Conservation (phyloP, 768 basidiomycete species). For the Kwoniella shandongensis region DNA sequence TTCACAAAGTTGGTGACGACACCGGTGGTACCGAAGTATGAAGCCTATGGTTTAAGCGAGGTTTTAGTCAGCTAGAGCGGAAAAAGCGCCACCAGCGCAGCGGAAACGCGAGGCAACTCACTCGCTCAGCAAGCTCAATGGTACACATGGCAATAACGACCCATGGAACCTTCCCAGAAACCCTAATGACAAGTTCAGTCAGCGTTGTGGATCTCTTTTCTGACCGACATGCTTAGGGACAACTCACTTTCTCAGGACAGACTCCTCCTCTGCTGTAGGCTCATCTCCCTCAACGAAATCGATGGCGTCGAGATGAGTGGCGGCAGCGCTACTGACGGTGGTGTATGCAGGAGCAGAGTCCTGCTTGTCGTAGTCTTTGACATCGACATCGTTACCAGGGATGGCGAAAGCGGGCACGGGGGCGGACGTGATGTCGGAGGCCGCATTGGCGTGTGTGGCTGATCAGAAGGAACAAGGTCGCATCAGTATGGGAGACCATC, state of each 20-base stretch:
- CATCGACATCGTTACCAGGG: conserved; percentile 8
- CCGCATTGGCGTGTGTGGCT: conserved; percentile 23
- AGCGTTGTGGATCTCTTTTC: not conserved
- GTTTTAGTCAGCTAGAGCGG: too few species aligned
- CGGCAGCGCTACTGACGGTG: conserved; percentile 10
- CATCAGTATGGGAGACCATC: too few species aligned
- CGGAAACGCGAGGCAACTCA: conserved; percentile 8
- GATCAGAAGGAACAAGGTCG: too few species aligned
- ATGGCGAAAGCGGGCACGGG: conserved; percentile 21
- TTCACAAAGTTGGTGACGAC: conserved; percentile 48
- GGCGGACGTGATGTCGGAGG: conserved; percentile 32
- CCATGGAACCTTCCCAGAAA: conserved; percentile 29
- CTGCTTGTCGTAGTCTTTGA: conserved; percentile 9
- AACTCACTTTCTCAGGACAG: conserved; percentile 39
- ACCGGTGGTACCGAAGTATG: conserved; percentile 44
- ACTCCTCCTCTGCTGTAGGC: conserved; percentile 43
- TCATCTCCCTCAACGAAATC: conserved; percentile 21
- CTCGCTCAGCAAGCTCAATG: conserved; percentile 52
- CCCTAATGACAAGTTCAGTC: conserved; percentile 5
- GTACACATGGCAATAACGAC: conserved; percentile 50
- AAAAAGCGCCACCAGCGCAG: not conserved
- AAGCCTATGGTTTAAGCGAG: conserved; percentile 22
- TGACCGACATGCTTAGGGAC: not conserved
- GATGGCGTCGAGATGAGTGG: conserved; percentile 1
- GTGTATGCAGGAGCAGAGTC: not conserved